Evolutionary conservation across 2,329 filamentous ascomycete species (phyloP), one percentile per base, ranked within the genome.

Genomic region (Arthrobotrys pseudoclavata): DNA sequence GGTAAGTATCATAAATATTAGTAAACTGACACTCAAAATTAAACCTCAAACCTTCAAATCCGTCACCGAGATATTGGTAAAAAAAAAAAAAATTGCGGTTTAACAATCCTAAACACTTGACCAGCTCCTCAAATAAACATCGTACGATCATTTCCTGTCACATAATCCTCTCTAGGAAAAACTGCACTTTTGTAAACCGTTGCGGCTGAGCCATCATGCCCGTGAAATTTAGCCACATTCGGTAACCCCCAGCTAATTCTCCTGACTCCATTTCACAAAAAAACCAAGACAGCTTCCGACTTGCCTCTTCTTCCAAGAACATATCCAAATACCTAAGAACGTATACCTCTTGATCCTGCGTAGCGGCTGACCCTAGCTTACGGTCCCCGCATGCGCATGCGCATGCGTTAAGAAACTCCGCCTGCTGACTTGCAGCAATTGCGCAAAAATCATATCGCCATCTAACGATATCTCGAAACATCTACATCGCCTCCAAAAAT

Each of bases 401-500:
- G 42, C 42, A 34, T 45, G 2, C 2, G 37, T 12, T 40, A 40
- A 40, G 12, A 12, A 12, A 12, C n/a, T 20, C 42, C 4, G 4
- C 42, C 18, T 5, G 42, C 42, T 45, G 42, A 40, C 13, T n/a
- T n/a, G 18, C 42, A n/a, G 42, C 42, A n/a, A 20, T n/a, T n/a
- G n/a, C n/a, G n/a, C 42, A 12, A 45, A 13, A 20, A 45, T 1
- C 15, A 45, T 9, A 45, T 40, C 37, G 12, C 12, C 13, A 34
- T 9, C 37, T 4, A 45, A n/a, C 42, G n/a, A 18, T 40, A 40
- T 40, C 13, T 15, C 37, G 5, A 45, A 45, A 20, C n/a, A 45
- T 45, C 15, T 45, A 10, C n/a, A n/a, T n/a, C n/a, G n/a, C n/a
- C n/a, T n/a, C n/a, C n/a, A 37, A 69, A 34, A 12, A 76, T 76